phyloP scores from a whole-genome alignment of 73 alveolate genomes.

The Uronychia binucleata region DNA sequence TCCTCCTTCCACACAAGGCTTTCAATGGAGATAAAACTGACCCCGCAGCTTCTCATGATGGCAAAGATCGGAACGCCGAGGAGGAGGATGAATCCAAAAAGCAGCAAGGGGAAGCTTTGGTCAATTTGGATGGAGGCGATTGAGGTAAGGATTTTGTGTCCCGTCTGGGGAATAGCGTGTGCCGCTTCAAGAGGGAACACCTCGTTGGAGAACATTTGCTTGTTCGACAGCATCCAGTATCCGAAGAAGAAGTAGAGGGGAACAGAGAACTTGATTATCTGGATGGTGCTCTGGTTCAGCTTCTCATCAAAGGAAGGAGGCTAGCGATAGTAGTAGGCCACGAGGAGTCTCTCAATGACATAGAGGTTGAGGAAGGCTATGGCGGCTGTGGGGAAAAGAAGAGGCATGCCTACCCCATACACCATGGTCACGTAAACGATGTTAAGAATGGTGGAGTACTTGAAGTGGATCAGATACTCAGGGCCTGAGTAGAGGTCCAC shows the following conservation, averaged over 20 bases:
- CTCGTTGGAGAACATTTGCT: constrained; percentile 34
- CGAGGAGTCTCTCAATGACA: constrained; percentile 45
- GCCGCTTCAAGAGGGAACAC: background rate
- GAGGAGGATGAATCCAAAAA: background rate
- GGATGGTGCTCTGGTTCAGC: constrained; percentile 43
- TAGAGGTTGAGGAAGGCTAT: constrained; percentile 31
- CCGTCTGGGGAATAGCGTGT: constrained; percentile 9
- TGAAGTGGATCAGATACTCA: constrained; percentile 64
- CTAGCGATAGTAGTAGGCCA: constrained; percentile 53
- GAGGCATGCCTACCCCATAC: constrained; percentile 64
- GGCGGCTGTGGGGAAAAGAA: constrained; percentile 60
- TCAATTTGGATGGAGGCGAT: background rate
- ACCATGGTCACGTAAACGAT: constrained; percentile 62
- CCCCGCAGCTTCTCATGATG: no score
- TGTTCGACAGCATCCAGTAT: constrained; percentile 54
- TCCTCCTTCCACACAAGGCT: no score
- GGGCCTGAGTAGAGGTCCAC: constrained; percentile 74
- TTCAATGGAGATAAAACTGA: no score
- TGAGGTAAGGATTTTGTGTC: constrained; percentile 38
- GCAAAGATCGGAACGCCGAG: background rate
- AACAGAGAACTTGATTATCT: constrained; percentile 43
- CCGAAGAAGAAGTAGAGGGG: constrained; percentile 33
- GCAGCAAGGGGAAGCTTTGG: constrained; percentile 32
- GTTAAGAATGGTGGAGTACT: constrained; percentile 60
- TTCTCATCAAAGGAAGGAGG: constrained; percentile 68